phyloP scores from a whole-genome alignment of 2,329 filamentous ascomycete species.

The Claviceps monticola region DNA sequence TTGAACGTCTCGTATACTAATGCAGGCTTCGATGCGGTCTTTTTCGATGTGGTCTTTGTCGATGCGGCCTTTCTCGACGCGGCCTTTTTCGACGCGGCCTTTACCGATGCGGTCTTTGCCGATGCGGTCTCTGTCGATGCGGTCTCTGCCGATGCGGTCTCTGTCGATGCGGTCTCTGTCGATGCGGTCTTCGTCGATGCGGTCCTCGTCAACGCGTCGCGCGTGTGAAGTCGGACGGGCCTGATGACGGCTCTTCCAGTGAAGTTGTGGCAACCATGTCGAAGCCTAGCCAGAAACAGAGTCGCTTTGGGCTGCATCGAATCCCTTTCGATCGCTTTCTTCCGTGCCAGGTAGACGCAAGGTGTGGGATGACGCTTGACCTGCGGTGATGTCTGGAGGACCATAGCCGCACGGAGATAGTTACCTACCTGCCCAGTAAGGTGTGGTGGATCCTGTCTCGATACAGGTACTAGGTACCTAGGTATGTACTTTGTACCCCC shows the following conservation, averaged over 20 bases:
- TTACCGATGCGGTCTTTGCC: too few species aligned
- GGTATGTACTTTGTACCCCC: too few species aligned
- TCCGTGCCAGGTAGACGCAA: neutral
- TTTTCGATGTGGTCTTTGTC: too few species aligned
- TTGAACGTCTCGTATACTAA: slow-evolving; percentile 2
- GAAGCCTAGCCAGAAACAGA: neutral
- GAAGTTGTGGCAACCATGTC: neutral
- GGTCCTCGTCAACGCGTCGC: slow-evolving; percentile 5
- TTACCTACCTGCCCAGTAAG: too few species aligned
- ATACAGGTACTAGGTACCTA: too few species aligned
- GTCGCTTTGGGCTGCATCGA: neutral
- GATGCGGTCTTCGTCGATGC: neutral
- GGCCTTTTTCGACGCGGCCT: too few species aligned
- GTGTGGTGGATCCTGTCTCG: neutral
- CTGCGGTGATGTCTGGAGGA: neutral
- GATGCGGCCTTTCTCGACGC: too few species aligned
- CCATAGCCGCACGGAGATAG: neutral
- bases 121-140: too few species aligned
- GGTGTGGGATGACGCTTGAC: neutral
- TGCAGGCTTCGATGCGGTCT: neutral
- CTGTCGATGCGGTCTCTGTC: too few species aligned
- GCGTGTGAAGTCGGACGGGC: slow-evolving; percentile 3
- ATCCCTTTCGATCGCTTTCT: neutral
- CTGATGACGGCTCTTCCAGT: slow-evolving; percentile 5
- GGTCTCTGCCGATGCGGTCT: too few species aligned